Percentiles rank a stretch among this genome's conserved stretches.
Evolutionary conservation across 2,329 filamentous ascomycete genomes (phyloP).

Genomic region (Fusarium aywerte): DNA sequence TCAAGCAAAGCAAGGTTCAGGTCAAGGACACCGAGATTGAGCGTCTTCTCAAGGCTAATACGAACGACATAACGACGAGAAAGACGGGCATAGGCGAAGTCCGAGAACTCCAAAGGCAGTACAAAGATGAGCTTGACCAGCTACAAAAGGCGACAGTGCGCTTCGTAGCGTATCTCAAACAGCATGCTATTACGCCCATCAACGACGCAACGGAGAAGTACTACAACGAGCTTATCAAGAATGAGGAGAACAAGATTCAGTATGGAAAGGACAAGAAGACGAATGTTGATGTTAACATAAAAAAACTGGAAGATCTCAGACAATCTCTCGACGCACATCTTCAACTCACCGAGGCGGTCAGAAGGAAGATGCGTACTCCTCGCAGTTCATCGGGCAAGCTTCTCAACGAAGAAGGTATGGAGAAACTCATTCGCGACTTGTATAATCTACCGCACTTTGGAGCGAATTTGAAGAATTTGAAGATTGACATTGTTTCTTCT

Average conservation of each 20-base stretch:
- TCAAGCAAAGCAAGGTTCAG: neutral
- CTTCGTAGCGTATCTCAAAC: conserved; percentile 16
- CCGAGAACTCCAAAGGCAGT: neutral
- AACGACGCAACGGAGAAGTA: conserved; percentile 23
- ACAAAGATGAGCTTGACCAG: neutral
- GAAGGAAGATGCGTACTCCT: conserved; percentile 14
- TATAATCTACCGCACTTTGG: conserved; percentile 31
- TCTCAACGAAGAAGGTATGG: conserved; percentile 10
- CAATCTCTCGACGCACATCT: conserved; percentile 21
- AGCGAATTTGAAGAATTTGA: conserved; percentile 4
- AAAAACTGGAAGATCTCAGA: conserved; percentile 2
- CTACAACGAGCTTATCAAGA: conserved; percentile 13
- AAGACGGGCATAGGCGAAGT: neutral
- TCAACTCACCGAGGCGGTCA: conserved; percentile 22
- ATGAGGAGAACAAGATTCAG: conserved; percentile 6
- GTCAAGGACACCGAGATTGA: conserved; percentile 21
- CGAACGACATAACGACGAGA: conserved; percentile 6
- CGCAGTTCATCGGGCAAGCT: neutral
- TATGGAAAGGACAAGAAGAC: neutral
- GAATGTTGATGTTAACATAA: conserved; percentile 9
- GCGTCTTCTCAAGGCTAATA: neutral
- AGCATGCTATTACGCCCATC: conserved; percentile 1
- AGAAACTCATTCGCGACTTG: conserved; percentile 1
- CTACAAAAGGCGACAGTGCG: conserved; percentile 8
- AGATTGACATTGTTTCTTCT: neutral